A percentile compares a stretch with the other conserved stretches of the same genome.
phyloP scores from a whole-genome alignment of 176 grass and related monocot species.

The Oryza longistaminata region DNA sequence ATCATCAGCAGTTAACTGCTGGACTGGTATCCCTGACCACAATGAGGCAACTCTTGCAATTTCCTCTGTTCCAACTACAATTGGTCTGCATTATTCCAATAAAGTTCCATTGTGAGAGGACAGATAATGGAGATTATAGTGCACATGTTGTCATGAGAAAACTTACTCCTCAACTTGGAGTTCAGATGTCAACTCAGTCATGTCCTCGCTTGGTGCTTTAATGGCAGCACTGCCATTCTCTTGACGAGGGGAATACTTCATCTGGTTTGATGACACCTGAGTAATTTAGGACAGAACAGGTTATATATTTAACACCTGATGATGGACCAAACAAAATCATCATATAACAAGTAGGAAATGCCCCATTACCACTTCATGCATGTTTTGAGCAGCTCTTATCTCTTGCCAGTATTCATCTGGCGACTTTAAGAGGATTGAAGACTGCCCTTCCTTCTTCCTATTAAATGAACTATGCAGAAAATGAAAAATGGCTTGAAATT shows the following conservation, averaged over 20 bases:
- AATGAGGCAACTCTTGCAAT: constrained; percentile 89
- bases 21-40: constrained; percentile 96
- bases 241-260: constrained; percentile 58
- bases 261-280: constrained; percentile 68
- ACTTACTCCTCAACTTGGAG: constrained; percentile 67
- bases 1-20: constrained; percentile 89
- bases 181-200: constrained; percentile 35
- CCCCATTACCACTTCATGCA: constrained; percentile 82
- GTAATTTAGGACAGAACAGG: constrained; percentile 19
- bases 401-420: constrained; percentile 98
- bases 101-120: constrained; percentile 26
- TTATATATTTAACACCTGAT: constrained; percentile 9
- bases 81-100: constrained; percentile 51
- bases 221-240: constrained; percentile 19
- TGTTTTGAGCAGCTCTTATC: constrained; percentile 80
- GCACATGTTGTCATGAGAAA: constrained; percentile 38
- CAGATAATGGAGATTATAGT: constrained; percentile 15
- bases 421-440: constrained; percentile 78
- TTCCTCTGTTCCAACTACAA: constrained; percentile 85
- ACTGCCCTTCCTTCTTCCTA: constrained; percentile 68
- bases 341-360: constrained; percentile 26
- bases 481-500: background rate
- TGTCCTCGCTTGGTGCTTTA: constrained; percentile 28
- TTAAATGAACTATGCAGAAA: constrained; percentile 48
- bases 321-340: constrained; percentile 6